Conservation (phyloP, 768 basidiomycete genomes). For the Clavulina sp. region DNA sequence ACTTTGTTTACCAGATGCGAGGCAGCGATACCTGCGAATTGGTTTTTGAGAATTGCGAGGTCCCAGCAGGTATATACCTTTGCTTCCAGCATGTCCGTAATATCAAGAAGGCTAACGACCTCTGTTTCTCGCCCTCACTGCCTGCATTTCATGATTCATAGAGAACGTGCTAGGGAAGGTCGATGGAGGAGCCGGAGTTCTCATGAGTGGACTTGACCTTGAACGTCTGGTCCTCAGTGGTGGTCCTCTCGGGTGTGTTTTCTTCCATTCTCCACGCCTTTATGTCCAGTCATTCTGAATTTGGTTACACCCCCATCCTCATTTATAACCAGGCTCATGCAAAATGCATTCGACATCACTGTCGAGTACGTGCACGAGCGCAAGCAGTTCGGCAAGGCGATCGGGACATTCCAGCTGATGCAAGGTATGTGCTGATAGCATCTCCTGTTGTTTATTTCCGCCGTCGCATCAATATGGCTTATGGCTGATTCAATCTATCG, state of each 20-base stretch:
- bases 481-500: neutral
- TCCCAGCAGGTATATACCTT: conserved; percentile 69
- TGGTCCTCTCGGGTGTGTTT: conserved; percentile 74
- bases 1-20: conserved; percentile 38
- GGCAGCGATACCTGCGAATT: conserved; percentile 91
- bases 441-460: conserved; percentile 14
- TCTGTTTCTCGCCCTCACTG: too few relatives aligned
- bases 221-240: conserved; percentile 85
- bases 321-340: conserved; percentile 48
- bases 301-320: neutral
- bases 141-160: conserved; percentile 16
- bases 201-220: conserved; percentile 89
- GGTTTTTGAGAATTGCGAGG: conserved; percentile 77
- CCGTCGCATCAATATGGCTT: neutral
- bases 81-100: neutral
- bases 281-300: neutral
- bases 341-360: conserved; percentile 78
- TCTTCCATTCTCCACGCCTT: too few relatives aligned
- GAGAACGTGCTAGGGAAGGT: conserved; percentile 73
- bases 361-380: conserved; percentile 85
- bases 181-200: conserved; percentile 63
- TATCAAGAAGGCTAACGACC: too few relatives aligned
- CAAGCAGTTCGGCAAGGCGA: conserved; percentile 73
- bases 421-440: conserved; percentile 42
- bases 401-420: conserved; percentile 91